These are phyloP conservation scores for Yamadazyma philogaea DNA, from an alignment of 805 yeast species.

Conservation along the genomic window DNA sequence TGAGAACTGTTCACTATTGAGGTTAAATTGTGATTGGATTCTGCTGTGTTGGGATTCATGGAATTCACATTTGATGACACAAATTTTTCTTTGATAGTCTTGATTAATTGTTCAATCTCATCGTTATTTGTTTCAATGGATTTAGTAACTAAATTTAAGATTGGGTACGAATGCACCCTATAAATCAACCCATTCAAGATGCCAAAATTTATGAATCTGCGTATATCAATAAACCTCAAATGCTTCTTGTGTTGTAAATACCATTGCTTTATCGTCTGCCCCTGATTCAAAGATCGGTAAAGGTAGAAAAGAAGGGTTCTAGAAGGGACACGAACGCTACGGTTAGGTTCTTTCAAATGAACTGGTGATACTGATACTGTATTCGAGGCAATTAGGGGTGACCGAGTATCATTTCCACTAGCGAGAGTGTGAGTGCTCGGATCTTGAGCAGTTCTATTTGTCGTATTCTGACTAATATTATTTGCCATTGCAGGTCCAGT, in stretches of 20 bases:
- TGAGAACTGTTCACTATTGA: slow-evolving; percentile 21
- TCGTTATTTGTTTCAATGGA: slow-evolving; percentile 31
- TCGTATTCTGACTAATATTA: background rate
- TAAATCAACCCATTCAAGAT: slow-evolving; percentile 76
- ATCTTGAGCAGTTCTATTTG: background rate
- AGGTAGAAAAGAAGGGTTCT: slow-evolving; percentile 66
- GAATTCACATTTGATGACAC: slow-evolving; percentile 11
- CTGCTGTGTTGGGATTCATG: slow-evolving; percentile 5
- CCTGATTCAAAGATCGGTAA: slow-evolving; percentile 75
- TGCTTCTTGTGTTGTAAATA: slow-evolving; percentile 58
- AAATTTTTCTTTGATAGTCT: slow-evolving; percentile 11
- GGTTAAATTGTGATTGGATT: slow-evolving; percentile 16
- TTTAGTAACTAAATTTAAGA: slow-evolving; percentile 42
- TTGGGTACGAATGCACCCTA: slow-evolving; percentile 74
- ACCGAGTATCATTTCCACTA: background rate
- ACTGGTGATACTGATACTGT: slow-evolving; percentile 12
- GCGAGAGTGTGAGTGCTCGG: background rate
- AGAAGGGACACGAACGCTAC: slow-evolving; percentile 47
- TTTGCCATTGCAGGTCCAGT: slow-evolving; percentile 4
- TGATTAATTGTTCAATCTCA: slow-evolving; percentile 19
- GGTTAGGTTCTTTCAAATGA: slow-evolving; percentile 9
- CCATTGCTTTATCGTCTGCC: slow-evolving; percentile 79
- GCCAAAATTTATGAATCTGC: slow-evolving; percentile 87
- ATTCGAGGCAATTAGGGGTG: background rate
- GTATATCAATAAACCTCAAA: slow-evolving; percentile 67